Evolutionary conservation across 495 filamentous ascomycete genomes (phyloP), one percentile per base, ranked within the genome.

Genomic region (Penicillium atrosanguineum): DNA sequence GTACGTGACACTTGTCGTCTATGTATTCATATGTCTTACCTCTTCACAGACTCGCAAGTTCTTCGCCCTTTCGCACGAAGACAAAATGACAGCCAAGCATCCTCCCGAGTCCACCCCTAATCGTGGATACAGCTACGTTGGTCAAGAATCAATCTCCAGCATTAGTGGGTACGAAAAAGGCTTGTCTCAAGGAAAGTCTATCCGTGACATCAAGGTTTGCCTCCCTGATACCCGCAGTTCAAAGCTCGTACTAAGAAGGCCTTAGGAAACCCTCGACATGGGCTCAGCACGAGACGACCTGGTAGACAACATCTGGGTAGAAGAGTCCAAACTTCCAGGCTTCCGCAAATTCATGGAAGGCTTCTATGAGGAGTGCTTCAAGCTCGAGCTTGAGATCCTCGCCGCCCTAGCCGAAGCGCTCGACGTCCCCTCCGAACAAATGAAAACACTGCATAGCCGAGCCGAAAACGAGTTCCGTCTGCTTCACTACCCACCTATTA

Each of bases 211-310:
- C 29, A 69, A 69, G 47, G 66, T 64, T 55, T n/a, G 47, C 19
- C 25, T 42, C 19, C 29, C 36, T 25, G 1, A 42, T 36, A 28
- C 20, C 38, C 25, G 18, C 11, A 41, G 1, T 0, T 0, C 18
- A n/a, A 28, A 48, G 3, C 9, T n/a, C 15, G 26, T 28, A n/a
- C 48, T 49, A 21, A 55, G 25, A 19, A 31, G 29, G 12, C 25
- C 15, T 46, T n/a, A 83, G 79, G 85, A 88, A 72, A 81, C 77
- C 46, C 83, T 81, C 59, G 85, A 88, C 52, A 77, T 79, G 38
- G 85, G 83, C 4, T 80, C 78, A 36, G 66, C 23, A 38, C 57
- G 28, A 70, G 84, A 69, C 74, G 72, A 48, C 11, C 57, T 68
- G 18, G 59, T 64, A 8, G 54, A 62, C 28, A 88, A 87, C 55